Evolutionary conservation across 305 asterid species (phyloP), one percentile per base, ranked within the genome.

Genomic region (Striga hermonthica): DNA sequence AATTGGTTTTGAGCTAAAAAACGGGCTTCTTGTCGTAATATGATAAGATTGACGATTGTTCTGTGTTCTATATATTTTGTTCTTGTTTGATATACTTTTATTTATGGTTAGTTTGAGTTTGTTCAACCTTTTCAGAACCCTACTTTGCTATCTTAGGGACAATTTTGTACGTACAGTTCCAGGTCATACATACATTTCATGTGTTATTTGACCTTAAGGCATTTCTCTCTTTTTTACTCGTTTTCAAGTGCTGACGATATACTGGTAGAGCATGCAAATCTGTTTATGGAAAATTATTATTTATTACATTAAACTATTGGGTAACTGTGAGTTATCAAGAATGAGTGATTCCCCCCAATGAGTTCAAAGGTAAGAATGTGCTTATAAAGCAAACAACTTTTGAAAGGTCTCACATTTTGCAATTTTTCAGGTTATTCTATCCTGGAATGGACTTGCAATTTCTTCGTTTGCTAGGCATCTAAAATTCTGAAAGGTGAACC

Each of bases 371-470:
- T 56, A 86, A 84, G 72, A 92, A 92, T 71, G 96, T 92, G 77
- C 84, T 87, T 66, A 89, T 87, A 35, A 95, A 87, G 76, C 81
- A 91, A 72, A 80, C 67, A 35, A 72, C 87, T 43, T 74, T 87
- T 47, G 87, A 77, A 48, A 75, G 88, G 96, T 96, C 55, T 79
- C 89, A 22, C 31, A 2, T 22, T 22, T 54, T 54, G 35, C 39
- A 28, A 47, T 34, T 55, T 73, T 28, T 49, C 70, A 92, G 98
- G 98, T 92, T 36, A 92, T 92, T 66, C 97, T 92, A 15, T 86
- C 98, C 4, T 92, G 98, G 98, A 92, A 92, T 68, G 98, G 98
- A 68, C 95, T 92, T 50, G 85, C 74, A 9, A 89, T 89, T 69
- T 92, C 98, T 39, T 75, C 98, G 5, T 86, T 92, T 63, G 98